Base-by-base conservation (phyloP, 129 eudicot genomes). In the Arctium minus region DNA sequence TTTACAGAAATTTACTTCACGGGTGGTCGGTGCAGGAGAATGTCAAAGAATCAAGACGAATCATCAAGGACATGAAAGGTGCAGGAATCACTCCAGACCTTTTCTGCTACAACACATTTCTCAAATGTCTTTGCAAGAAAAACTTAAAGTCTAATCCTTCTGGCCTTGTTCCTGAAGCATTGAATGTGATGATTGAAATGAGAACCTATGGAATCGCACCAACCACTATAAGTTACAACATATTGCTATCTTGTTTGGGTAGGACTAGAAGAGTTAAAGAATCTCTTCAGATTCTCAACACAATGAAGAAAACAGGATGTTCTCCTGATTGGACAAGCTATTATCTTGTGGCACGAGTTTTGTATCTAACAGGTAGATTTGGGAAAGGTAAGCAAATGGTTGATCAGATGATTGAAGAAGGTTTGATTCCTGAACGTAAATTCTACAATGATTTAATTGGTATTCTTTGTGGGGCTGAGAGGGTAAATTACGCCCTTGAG, bases 301-400 rank as follows among this genome's bases (percentile, higher is more conserved):
- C 83, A 5, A 91, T 91, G 95, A 87, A 81, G 18, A 86, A 84
- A 44, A 72, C 89, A 1, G 88, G 89, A 60, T 87, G 91, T 81
- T 77, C 73, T 72, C 91, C 88, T 72, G 95, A 91, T 79, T 91
- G 95, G 92, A 78, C 87, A n/a, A 89, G 82, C 79, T 91, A 91
- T 78, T 89, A 87, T 84, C 91, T 91, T 53, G 89, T 91, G 67
- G 88, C 87, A 1, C 74, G 92, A 73, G 95, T 91, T 78, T 82
- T 76, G 76, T 91, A 89, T 88, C 68, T 91, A 84, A 85, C 83
- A 0, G 91, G 95, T 50, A 85, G 95, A 82, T 91, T 91, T 75
- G 95, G 95, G 10, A 91, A 89, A 79, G 89, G 95, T 50, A 87
- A 89, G 79, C 91, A 84, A 83, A 81, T 91, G 78, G 88, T 91